Base-by-base conservation (phyloP, 2,329 filamentous ascomycete genomes). In the Xylariaceae sp. region DNA sequence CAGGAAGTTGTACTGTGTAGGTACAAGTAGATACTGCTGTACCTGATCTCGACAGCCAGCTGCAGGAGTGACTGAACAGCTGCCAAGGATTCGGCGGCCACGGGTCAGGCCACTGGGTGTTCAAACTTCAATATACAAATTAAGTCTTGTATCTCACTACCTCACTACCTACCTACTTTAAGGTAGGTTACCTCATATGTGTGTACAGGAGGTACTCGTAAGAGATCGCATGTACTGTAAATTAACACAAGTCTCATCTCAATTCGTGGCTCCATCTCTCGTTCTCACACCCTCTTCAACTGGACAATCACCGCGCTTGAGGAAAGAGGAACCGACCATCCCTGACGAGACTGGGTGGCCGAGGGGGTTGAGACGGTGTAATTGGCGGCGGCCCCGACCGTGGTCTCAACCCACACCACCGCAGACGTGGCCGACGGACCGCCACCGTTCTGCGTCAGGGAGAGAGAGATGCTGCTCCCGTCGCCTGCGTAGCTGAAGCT, bases 321-420 rank as follows among this genome's bases (percentile, higher is more conserved):
- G 13, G 43, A 38, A 29, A 61, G 46, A 18, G 56, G 51, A 2
- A 61, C 46, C 29, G 46, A 40, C 56, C 52, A 61, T 9, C 59
- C 59, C 29, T 34, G 17, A n/a, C 58, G 54, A 21, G 49, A 49
- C 31, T 47, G 38, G 3, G 36, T 50, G 6, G 50, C 33, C 3
- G 43, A 31, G 1, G 52, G 37, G 6, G 46, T 48, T 9, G 52
- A 50, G 17, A 59, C 52, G 3, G 31, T 44, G 35, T 60, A 61
- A 5, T 44, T 28, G 7, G 33, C 44, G 15, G 50, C n/a, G n/a
- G 40, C 2, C 43, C 47, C 3, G 50, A 53, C 12, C n/a, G 50
- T 60, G 3, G 52, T 57, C 36, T 65, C 60, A 15, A 64, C 31
- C 65, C 64, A 68, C 3, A 67, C 9, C 0, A 61, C 53, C 3